Conservation (phyloP, 148 eudicot genomes). For the Arbutus unedo region DNA sequence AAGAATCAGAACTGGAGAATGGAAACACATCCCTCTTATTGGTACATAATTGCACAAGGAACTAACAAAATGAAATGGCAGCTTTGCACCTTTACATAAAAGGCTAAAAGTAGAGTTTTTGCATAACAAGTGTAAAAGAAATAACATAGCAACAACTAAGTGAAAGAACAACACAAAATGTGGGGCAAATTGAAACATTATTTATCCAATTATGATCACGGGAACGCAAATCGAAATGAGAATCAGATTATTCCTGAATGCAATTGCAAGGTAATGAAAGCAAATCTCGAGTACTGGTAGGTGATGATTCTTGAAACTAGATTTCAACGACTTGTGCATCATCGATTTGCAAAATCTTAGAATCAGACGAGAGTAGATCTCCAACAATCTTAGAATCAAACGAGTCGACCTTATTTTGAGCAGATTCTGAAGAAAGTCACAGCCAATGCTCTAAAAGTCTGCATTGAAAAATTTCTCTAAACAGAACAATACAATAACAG, state of each 20-base stretch:
- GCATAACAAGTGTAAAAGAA: neutral
- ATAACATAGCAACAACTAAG: neutral
- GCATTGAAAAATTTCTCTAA: slow-evolving; percentile 46
- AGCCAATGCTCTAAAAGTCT: slow-evolving; percentile 15
- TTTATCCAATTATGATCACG: neutral
- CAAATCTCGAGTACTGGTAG: neutral
- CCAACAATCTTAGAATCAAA: neutral
- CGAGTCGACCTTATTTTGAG: neutral
- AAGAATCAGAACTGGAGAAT: no score
- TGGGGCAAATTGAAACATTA: neutral
- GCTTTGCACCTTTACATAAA: neutral
- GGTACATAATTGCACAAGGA: neutral
- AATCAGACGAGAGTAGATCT: no score
- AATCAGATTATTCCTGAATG: neutral
- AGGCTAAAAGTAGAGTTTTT: no score
- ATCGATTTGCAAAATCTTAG: neutral
- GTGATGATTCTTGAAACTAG: neutral
- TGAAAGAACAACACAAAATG: neutral
- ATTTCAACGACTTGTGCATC: neutral
- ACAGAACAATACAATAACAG: slow-evolving; percentile 53
- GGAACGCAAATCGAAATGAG: neutral
- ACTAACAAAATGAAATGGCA: neutral
- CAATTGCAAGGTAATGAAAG: neutral
- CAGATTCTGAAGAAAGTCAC: neutral
- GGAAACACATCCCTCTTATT: no score